These are phyloP conservation scores for Toxoplasma gondii DNA, from an alignment of 169 alveolate genomes.

Conservation along the genomic window DNA sequence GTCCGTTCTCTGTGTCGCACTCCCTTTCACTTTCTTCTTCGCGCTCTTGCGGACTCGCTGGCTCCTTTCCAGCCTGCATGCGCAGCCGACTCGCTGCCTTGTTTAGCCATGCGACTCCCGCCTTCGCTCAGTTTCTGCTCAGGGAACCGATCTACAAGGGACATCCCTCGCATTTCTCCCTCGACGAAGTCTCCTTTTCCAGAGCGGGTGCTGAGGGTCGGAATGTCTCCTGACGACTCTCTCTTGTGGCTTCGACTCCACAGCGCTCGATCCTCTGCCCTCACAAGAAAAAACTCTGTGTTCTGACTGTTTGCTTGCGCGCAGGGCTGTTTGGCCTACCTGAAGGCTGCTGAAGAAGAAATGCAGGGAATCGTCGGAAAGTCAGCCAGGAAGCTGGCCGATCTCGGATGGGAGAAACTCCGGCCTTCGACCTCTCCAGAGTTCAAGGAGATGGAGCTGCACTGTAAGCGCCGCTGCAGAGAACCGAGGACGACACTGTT, in stretches of 20 bases:
- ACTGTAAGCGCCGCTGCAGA: background rate
- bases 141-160: too few relatives aligned
- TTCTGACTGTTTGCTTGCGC: background rate
- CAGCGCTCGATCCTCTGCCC: too few relatives aligned
- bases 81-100: too few relatives aligned
- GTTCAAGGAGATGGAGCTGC: slow-evolving; percentile 13
- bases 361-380: slow-evolving; percentile 21
- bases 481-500: background rate
- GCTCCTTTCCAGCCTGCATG: too few relatives aligned
- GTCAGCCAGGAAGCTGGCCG: slow-evolving; percentile 20
- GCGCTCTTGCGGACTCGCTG: background rate
- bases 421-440: slow-evolving; percentile 33
- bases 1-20: background rate
- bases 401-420: slow-evolving; percentile 21
- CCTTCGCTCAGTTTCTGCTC: too few relatives aligned
- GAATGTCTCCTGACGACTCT: too few relatives aligned
- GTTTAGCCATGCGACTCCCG: too few relatives aligned
- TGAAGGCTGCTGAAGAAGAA: slow-evolving; percentile 16
- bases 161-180: too few relatives aligned
- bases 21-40: background rate
- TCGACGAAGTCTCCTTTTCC: too few relatives aligned
- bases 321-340: slow-evolving; percentile 33
- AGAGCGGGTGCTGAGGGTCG: too few relatives aligned
- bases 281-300: too few relatives aligned
- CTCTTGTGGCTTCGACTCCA: too few relatives aligned